phyloP scores from a whole-genome alignment of 2,329 filamentous ascomycete species.

The Aphanocladium album region DNA sequence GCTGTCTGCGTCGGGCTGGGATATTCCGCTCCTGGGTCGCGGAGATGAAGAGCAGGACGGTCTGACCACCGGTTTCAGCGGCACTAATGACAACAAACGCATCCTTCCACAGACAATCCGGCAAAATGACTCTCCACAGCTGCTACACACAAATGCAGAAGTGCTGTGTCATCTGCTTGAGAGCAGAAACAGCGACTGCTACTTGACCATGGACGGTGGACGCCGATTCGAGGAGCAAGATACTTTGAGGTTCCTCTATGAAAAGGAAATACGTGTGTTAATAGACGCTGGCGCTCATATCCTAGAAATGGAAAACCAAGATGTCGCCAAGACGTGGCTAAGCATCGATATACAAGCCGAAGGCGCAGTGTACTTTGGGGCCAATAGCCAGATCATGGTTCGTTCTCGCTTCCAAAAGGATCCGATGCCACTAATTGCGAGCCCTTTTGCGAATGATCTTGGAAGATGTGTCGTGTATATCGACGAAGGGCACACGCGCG shows the following conservation, averaged over 20 bases:
- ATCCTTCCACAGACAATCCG: slow-evolving; percentile 57
- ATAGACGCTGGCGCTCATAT: slow-evolving; percentile 63
- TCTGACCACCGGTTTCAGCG: slow-evolving; percentile 64
- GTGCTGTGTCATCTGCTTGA: slow-evolving; percentile 56
- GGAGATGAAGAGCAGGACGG: neutral
- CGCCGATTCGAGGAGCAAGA: slow-evolving; percentile 29
- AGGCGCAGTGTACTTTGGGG: slow-evolving; percentile 52
- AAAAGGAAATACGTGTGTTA: slow-evolving; percentile 42
- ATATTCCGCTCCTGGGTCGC: slow-evolving; percentile 46
- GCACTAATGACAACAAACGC: slow-evolving; percentile 61
- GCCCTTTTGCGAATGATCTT: slow-evolving; percentile 50
- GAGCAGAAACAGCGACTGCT: slow-evolving; percentile 44
- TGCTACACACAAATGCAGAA: slow-evolving; percentile 58
- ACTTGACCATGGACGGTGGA: slow-evolving; percentile 19
- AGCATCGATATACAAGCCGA: slow-evolving; percentile 35
- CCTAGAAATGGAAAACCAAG: slow-evolving; percentile 53
- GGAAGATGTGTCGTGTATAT: slow-evolving; percentile 51
- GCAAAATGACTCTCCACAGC: slow-evolving; percentile 53
- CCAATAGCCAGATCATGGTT: slow-evolving; percentile 22
- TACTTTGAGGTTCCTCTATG: slow-evolving; percentile 32
- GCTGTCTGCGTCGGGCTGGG: slow-evolving; percentile 62
- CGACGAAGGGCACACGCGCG: slow-evolving; percentile 57
- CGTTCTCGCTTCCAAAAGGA: slow-evolving; percentile 30
- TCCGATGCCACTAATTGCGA: slow-evolving; percentile 45
- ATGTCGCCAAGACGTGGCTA: slow-evolving; percentile 48